phyloP scores from a whole-genome alignment of 2,329 filamentous ascomycete species.

The Talaromyces marneffei region DNA sequence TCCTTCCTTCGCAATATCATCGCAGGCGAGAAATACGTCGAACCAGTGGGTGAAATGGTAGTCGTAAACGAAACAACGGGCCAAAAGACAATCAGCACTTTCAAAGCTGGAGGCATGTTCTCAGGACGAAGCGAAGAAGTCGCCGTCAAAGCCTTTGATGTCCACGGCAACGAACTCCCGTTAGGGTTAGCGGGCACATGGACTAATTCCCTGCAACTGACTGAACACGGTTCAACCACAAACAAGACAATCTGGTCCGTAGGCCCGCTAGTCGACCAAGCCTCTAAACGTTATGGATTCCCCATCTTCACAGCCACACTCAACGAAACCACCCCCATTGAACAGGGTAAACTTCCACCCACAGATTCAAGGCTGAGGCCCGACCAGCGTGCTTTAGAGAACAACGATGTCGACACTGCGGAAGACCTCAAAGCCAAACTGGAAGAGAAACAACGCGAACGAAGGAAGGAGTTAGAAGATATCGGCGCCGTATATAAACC shows the following conservation, averaged over 20 bases:
- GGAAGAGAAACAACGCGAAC: conserved; percentile 75
- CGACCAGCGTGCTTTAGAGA: conserved; percentile 79
- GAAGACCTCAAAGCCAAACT: conserved; percentile 76
- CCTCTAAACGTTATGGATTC: conserved; percentile 76
- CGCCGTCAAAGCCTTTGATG: conserved; percentile 64
- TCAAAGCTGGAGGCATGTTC: conserved; percentile 96
- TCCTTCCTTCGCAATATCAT: conserved; percentile 94
- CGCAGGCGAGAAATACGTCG: conserved; percentile 95
- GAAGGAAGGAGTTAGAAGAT: conserved; percentile 70
- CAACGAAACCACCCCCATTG: conserved; percentile 80
- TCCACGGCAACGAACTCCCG: conserved; percentile 59
- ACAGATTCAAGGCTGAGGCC: conserved; percentile 81
- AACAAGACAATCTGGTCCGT: conserved; percentile 71
- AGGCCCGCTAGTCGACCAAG: conserved; percentile 71
- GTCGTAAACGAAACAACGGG: conserved; percentile 79
- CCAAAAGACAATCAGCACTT: conserved; percentile 77
- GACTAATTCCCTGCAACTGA: conserved; percentile 67
- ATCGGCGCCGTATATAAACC: conserved; percentile 66
- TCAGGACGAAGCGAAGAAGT: conserved; percentile 91
- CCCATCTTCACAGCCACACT: conserved; percentile 78
- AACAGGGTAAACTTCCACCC: conserved; percentile 65
- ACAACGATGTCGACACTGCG: conserved; percentile 73
- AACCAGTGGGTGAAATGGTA: conserved; percentile 86
- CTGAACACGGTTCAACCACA: conserved; percentile 56
- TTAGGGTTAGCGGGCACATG: conserved; percentile 74